phyloP scores from a whole-genome alignment of 2,329 filamentous ascomycete species.

The Fusarium newnesense region DNA sequence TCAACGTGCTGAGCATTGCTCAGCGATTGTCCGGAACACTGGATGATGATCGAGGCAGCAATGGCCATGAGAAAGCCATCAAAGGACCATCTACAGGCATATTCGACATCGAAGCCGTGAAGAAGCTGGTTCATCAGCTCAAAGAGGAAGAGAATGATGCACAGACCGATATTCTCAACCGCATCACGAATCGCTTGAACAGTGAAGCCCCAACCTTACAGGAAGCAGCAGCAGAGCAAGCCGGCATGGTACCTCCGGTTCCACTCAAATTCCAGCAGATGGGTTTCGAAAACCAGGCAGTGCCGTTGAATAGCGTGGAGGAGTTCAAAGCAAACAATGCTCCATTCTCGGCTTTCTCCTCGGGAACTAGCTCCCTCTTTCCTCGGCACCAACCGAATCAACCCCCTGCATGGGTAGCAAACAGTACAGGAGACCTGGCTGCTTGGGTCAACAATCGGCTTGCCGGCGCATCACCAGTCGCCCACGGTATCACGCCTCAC shows the following conservation, averaged over 20 bases:
- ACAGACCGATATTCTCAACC: neutral
- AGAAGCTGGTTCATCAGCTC: constrained; percentile 1
- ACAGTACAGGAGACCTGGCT: constrained; percentile 5
- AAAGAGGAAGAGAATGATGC: neutral
- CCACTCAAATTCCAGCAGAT: constrained; percentile 27
- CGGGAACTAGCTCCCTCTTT: constrained; percentile 4
- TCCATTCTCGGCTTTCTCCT: constrained; percentile 18
- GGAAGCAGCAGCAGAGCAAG: constrained; percentile 13
- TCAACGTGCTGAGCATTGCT: constrained; percentile 23
- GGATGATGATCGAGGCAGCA: constrained; percentile 18
- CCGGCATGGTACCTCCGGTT: neutral
- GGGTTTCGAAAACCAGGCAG: constrained; percentile 5
- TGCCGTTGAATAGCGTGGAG: constrained; percentile 3
- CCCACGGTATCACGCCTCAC: constrained; percentile 33
- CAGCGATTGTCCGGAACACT: constrained; percentile 34
- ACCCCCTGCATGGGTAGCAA: constrained; percentile 21
- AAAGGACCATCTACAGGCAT: constrained; percentile 28
- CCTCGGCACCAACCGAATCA: neutral
- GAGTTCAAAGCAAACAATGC: neutral
- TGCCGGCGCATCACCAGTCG: neutral
- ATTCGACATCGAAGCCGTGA: constrained; percentile 18
- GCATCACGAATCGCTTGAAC: neutral
- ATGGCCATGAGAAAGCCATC: neutral
- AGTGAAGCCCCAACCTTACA: constrained; percentile 2
- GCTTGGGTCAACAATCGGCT: constrained; percentile 10